A percentile compares a stretch with the other conserved stretches of the same genome.
phyloP scores from a whole-genome alignment of 306 rosid species.

The apple (Malus domestica) region DNA sequence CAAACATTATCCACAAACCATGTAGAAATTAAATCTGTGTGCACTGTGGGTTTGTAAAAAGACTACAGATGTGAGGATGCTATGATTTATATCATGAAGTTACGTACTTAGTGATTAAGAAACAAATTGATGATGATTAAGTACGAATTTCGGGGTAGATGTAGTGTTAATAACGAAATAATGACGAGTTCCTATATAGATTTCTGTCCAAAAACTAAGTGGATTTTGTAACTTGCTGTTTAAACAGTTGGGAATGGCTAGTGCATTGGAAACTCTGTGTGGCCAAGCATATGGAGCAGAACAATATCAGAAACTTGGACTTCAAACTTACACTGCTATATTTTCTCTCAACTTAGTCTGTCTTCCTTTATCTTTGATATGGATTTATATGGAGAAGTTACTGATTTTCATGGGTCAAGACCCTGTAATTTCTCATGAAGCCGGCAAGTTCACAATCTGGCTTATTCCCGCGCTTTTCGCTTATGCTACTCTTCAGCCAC shows the following conservation, averaged over 20 bases:
- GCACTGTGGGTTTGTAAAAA: background rate
- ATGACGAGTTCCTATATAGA: background rate
- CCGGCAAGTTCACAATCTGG: conserved; percentile 41
- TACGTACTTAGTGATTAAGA: background rate
- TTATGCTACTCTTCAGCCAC: conserved; percentile 37
- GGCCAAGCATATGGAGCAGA: conserved; percentile 59
- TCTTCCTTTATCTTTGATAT: conserved; percentile 36
- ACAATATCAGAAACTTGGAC: conserved; percentile 37
- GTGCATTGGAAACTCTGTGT: conserved; percentile 49
- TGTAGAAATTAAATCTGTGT: too few species aligned
- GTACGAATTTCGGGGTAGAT: background rate
- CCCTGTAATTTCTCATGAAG: conserved; percentile 53
- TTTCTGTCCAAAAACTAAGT: background rate
- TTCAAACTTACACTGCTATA: conserved; percentile 46
- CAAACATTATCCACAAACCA: background rate
- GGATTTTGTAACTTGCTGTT: background rate
- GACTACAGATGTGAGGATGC: background rate
- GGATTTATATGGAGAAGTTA: conserved; percentile 38
- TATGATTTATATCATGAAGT: background rate
- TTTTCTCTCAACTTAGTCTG: conserved; percentile 40
- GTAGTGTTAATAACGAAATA: background rate
- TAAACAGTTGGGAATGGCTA: conserved; percentile 45
- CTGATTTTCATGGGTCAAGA: conserved; percentile 52
- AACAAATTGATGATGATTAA: background rate
- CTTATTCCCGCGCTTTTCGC: conserved; percentile 55